A percentile compares a stretch with the other conserved stretches of the same genome.
phyloP scores from a whole-genome alignment of 345 rosid species.

The Ailanthus altissimus region DNA sequence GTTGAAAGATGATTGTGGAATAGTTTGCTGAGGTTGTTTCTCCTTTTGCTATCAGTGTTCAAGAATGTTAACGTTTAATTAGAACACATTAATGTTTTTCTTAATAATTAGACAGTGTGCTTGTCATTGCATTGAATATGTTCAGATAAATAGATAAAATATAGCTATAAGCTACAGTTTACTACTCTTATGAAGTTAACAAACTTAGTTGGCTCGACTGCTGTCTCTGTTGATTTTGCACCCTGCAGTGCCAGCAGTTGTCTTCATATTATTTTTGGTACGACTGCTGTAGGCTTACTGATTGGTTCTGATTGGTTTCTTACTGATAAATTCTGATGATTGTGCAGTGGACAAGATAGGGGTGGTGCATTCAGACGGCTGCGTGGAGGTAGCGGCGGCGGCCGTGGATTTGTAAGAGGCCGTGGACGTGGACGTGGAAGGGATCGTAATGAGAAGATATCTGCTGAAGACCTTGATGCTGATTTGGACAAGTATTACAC shows the following conservation, averaged over 20 bases:
- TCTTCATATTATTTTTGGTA: too few species aligned
- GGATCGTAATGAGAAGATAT: conserved; percentile 69
- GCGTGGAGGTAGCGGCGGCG: conserved; percentile 56
- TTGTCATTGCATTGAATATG: background rate
- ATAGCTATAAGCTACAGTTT: background rate
- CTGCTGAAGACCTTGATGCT: conserved; percentile 96
- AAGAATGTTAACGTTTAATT: background rate
- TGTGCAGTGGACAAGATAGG: conserved; percentile 58
- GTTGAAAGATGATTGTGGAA: background rate
- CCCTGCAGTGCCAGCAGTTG: too few species aligned
- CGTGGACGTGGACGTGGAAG: conserved; percentile 74
- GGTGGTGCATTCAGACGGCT: conserved; percentile 52
- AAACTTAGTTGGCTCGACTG: background rate
- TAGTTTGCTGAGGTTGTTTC: background rate
- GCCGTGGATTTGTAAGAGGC: conserved; percentile 62
- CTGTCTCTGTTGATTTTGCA: background rate
- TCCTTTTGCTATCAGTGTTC: background rate
- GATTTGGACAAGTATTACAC: conserved; percentile 88
- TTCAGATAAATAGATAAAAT: background rate
- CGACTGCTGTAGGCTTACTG: too few species aligned
- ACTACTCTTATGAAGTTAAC: background rate
- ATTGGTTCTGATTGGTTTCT: conserved; percentile 7
- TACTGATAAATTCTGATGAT: background rate
- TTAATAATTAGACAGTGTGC: background rate
- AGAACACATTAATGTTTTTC: background rate